Evolutionary conservation across 2,329 filamentous ascomycete genomes (phyloP).

Genomic region (Lasiodiplodia gonubiensis): DNA sequence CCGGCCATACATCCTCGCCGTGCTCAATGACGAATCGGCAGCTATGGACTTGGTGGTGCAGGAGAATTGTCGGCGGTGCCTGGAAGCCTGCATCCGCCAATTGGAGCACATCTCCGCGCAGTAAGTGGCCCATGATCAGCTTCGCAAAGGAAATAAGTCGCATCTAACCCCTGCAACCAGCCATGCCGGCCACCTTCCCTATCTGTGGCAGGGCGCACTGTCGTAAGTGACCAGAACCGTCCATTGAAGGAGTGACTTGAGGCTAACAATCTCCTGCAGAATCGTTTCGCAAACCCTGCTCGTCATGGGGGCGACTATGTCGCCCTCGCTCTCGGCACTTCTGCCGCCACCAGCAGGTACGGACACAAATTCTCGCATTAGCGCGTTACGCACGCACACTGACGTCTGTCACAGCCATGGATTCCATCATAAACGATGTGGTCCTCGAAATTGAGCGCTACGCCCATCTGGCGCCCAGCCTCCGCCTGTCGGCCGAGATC

Average conservation of each 20-base stretch:
- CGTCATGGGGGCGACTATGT: slow-evolving; percentile 86
- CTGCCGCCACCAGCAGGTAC: slow-evolving; percentile 55
- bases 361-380: neutral
- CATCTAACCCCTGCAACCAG: slow-evolving; percentile 46
- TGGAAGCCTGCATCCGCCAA: slow-evolving; percentile 80
- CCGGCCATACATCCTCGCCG: slow-evolving; percentile 79
- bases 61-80: slow-evolving; percentile 79
- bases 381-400: neutral
- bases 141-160: slow-evolving; percentile 9
- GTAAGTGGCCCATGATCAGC: slow-evolving; percentile 55
- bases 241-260: neutral
- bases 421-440: slow-evolving; percentile 78
- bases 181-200: slow-evolving; percentile 82
- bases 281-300: slow-evolving; percentile 82
- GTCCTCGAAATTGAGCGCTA: slow-evolving; percentile 77
- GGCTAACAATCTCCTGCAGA: slow-evolving; percentile 49
- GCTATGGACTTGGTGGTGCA: slow-evolving; percentile 74
- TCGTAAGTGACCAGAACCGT: slow-evolving; percentile 41
- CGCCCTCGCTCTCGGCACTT: slow-evolving; percentile 70
- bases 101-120: slow-evolving; percentile 79
- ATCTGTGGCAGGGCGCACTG: slow-evolving; percentile 83
- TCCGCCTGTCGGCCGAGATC: slow-evolving; percentile 78
- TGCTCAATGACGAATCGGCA: slow-evolving; percentile 77
- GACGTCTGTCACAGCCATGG: slow-evolving; percentile 57
- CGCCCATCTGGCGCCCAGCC: slow-evolving; percentile 75